These are phyloP conservation scores for Thielaviopsis musarum DNA, from an alignment of 2,329 filamentous ascomycete genomes.

Conservation along the genomic window DNA sequence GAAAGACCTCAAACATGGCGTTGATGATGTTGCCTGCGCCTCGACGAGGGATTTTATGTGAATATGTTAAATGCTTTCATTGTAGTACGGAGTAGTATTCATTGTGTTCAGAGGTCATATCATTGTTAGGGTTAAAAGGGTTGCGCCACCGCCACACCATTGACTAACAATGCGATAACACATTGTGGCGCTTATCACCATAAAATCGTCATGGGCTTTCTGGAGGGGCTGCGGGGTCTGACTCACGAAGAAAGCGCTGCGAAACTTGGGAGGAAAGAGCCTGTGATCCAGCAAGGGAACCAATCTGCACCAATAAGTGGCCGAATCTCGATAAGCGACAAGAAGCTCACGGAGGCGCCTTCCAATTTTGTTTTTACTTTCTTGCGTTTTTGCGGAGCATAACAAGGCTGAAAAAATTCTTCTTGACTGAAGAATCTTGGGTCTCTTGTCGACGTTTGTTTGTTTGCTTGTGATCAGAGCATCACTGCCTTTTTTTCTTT, in stretches of 20 bases:
- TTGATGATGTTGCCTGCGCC: too few relatives aligned
- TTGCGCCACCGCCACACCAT: not conserved
- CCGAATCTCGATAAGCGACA: not conserved
- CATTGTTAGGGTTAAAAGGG: not conserved
- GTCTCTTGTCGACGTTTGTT: not conserved
- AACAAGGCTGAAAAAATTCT: not conserved
- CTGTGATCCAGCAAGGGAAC: not conserved
- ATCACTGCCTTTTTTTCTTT: not conserved
- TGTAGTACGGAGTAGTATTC: too few relatives aligned
- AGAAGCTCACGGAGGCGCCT: not conserved
- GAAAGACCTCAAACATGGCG: too few relatives aligned
- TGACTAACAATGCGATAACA: not conserved
- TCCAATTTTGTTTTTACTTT: not conserved
- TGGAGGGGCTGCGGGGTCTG: slow-evolving; percentile 11
- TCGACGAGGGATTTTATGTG: too few relatives aligned
- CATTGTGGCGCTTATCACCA: slow-evolving; percentile 3
- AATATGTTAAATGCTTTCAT: too few relatives aligned
- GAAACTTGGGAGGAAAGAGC: not conserved
- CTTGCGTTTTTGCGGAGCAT: not conserved
- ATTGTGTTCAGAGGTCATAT: too few relatives aligned
- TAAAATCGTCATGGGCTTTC: not conserved
- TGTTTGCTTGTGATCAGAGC: too few relatives aligned
- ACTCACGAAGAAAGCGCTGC: slow-evolving; percentile 2
- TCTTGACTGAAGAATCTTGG: not conserved
- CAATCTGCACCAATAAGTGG: not conserved